phyloP scores from a whole-genome alignment of 2,329 filamentous ascomycete species.

The Xylariaceae sp. region DNA sequence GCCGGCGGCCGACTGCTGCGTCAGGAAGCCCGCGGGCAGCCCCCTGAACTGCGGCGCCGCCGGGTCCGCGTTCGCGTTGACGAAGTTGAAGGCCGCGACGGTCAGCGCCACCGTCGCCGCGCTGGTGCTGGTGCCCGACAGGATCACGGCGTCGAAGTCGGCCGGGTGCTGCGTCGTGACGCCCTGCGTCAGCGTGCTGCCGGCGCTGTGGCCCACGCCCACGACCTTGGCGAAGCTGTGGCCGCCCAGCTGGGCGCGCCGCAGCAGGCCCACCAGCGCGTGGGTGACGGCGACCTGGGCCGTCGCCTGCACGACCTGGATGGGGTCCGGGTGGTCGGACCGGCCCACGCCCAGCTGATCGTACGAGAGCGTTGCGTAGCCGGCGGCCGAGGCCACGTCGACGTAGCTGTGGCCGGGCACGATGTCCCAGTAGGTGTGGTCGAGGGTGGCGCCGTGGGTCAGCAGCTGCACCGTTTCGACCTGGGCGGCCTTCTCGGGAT shows the following conservation, averaged over 20 bases:
- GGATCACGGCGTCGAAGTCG: constrained; percentile 27
- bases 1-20: constrained; percentile 9
- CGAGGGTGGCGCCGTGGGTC: constrained; percentile 32
- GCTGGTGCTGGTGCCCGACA: constrained; percentile 26
- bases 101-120: constrained; percentile 8
- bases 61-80: constrained; percentile 11
- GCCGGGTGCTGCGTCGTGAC: constrained; percentile 24
- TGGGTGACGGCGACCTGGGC: constrained; percentile 29
- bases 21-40: constrained; percentile 11
- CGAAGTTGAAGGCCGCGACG: constrained; percentile 10
- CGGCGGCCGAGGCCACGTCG: constrained; percentile 28
- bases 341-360: constrained; percentile 32
- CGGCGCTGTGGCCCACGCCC: constrained; percentile 32
- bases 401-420: constrained; percentile 30
- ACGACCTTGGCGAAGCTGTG: constrained; percentile 26
- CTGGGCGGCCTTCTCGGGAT: constrained; percentile 3
- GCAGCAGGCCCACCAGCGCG: constrained; percentile 23
- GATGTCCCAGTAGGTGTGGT: constrained; percentile 31
- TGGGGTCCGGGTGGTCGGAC: constrained; percentile 29
- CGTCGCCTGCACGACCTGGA: constrained; percentile 28
- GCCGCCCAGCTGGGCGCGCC: constrained; percentile 10
- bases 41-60: constrained; percentile 16
- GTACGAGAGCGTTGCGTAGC: constrained; percentile 33
- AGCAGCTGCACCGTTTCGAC: constrained; percentile 28
- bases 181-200: constrained; percentile 26